phyloP scores from a whole-genome alignment of 164 flowering plant species.

The Euptelea pleiosperma region DNA sequence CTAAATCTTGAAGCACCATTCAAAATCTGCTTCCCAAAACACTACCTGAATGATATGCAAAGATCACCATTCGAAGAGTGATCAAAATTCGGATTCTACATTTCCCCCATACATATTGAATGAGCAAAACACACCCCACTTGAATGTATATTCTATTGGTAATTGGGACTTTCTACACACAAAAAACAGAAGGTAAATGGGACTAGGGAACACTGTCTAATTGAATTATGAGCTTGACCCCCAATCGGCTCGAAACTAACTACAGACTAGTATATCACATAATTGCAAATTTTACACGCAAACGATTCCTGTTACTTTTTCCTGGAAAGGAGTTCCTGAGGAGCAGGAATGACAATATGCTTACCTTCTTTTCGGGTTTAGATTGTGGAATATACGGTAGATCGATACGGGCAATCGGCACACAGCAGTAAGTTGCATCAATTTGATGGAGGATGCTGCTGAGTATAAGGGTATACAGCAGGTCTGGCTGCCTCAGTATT shows the following conservation, averaged over 20 bases:
- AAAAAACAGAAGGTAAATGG: too few relatives aligned
- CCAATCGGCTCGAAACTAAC: background rate
- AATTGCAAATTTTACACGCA: background rate
- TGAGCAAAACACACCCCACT: too few relatives aligned
- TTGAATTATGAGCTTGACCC: background rate
- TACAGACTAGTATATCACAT: background rate
- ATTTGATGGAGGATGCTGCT: slow-evolving; percentile 10
- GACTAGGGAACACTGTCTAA: too few relatives aligned
- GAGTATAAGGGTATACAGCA: slow-evolving; percentile 3
- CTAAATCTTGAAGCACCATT: too few relatives aligned
- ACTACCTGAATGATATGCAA: too few relatives aligned
- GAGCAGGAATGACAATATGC: slow-evolving; percentile 2
- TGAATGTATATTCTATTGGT: too few relatives aligned
- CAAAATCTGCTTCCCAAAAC: too few relatives aligned
- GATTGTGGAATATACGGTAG: background rate
- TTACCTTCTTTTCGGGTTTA: background rate
- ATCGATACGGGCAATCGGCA: background rate
- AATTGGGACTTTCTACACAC: too few relatives aligned
- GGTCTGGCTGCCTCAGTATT: slow-evolving; percentile 12
- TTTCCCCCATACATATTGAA: too few relatives aligned
- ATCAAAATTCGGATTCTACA: too few relatives aligned
- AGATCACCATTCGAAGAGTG: too few relatives aligned
- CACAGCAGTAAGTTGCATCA: background rate
- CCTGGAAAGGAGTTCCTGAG: background rate
- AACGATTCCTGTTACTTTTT: background rate